Base-by-base conservation (phyloP, 805 yeast species). In the Candida peoriensis region DNA sequence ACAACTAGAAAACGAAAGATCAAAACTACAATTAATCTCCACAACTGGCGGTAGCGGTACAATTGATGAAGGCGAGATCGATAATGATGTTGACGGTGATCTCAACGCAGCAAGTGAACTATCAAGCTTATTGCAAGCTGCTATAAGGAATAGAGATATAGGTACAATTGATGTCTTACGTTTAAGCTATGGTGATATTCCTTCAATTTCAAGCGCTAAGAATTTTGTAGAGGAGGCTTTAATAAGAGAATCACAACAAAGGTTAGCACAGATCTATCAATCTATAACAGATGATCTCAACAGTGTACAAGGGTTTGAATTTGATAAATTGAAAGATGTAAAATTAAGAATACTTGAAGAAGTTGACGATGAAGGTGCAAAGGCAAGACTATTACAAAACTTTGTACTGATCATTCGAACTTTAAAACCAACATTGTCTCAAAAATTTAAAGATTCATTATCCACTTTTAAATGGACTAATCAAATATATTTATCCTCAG, bases 141-240 rank as follows among this genome's bases (percentile, higher is more conserved):
- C 50, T 6, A 28, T 44, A 8, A 28, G 41, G 22, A 47, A 36
- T 20, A 42, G 37, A 6, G 48, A 44, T n/a, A 3, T 34, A 19
- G 42, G 26, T 3, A 43, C 46, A 0, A 36, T 59, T 15, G 46
- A 53, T 3, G 48, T 51, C 5, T 50, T 60, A 20, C 41, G 51
- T 0, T 14, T 36, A 2, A 31, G 42, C 1, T 37, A 45, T 38
- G 55, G 55, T 7, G 34, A 37, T 2, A 26, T 50, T 5, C 41
- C 39, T 11, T 32, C 44, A 2, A 35, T 53, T 2, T 15, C 37
- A 15, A 47, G 37, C 9, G 50, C 48, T 7, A 39, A 34, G 25
- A 27, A 38, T 13, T 27, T 51, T 6, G 20, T 48, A 1, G n/a
- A 23, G 6, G 40, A 20, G 13, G 8, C 18, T 6, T 30, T 48